Evolutionary conservation across 2,329 filamentous ascomycete species (phyloP), one percentile per base, ranked within the genome.

Genomic region (Fusarium fujikuroi): DNA sequence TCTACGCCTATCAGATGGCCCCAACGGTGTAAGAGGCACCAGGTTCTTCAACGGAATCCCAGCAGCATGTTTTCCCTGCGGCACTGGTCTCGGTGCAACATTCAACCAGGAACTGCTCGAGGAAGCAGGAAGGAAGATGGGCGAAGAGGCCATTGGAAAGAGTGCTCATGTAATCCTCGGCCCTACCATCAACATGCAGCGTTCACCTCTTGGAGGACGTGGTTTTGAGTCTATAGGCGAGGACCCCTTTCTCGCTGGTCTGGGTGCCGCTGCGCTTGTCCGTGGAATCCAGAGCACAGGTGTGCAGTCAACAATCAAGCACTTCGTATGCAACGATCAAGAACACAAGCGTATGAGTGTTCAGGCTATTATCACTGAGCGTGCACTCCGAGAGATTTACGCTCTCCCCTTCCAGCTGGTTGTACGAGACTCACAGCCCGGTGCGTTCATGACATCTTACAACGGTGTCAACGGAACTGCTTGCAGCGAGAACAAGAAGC

Each of bases 21-120:
- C 92, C 42, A 93, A 92, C 79, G 92, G 92, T 57, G 88, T 92
- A 39, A 86, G 92, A 72, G 91, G 91, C 57, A 90, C 88, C 52
- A 89, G 88, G 74, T 92, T 92, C 84, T 92, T 93, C 81, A 89
- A 90, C 73, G 89, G 91, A 59, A 82, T 86, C 37, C 85, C 84
- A 30, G 87, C 89, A 3, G 89, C 89, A n/a, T 90, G 89, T 75
- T 87, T 91, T 72, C 89, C 89, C 16, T 90, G 88, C 69, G 88
- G 88, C 28, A 89, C 88, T 0, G 86, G 84, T 3, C 83, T 91
- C 10, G 89, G 87, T 34, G 84, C 89, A 9, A 90, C 89, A 30
- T 91, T 88, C 78, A 89, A 91, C 79, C 80, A 82, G 36, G 79
- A 84, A 10, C 84, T 91, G 15, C 83, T 90, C 4, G 82, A 86